Evolutionary conservation across 2,329 filamentous ascomycete genomes (phyloP), one percentile per base, ranked within the genome.

Genomic region (Claviceps arundinis): DNA sequence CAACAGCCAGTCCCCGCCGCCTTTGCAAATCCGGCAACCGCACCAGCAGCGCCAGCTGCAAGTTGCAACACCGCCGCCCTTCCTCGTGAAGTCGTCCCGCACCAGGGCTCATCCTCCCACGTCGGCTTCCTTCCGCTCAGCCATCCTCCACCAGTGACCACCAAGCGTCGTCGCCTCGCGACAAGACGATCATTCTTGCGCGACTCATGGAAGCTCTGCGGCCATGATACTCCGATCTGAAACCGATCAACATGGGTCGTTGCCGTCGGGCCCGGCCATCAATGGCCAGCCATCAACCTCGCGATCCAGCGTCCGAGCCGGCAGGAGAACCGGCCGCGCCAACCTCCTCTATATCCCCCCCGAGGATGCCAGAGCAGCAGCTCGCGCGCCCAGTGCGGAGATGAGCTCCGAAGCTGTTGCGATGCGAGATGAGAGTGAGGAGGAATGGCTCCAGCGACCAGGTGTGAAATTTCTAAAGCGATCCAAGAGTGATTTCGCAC

Each of bases 401-500:
- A 67, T 69, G 56, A 65, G 64, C 54, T 49, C 58, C 14, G 52
- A 59, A 42, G 47, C 55, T 38, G 51, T 58, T 45, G 62, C 62
- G 19, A 55, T 58, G 6, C 59, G 56, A 52, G 65, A 68, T 30
- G 62, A 70, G 52, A 58, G 65, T 19, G 63, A 66, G 30, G 63
- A 65, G 13, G 65, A 68, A 47, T 67, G 64, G 54, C 59, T 66
- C 34, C 62, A 61, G 50, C 68, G 70, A 41, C 67, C 71, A 16
- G 56, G 61, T 5, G 79, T 79, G 59, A 76, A 76, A 26, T 67
- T 68, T n/a, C 67, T 82, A 17, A 60, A 74, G 50, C 72, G 78
- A 50, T 79, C 78, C 53, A 78, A 76, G 66, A 81, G 77, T 63
- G 78, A 82, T 58, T 74, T 72, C 59, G 70, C 66, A 30, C 64